Evolutionary conservation across 1,284 basidiomycete species (phyloP).

Genomic region (Rhodotorula sp.): DNA sequence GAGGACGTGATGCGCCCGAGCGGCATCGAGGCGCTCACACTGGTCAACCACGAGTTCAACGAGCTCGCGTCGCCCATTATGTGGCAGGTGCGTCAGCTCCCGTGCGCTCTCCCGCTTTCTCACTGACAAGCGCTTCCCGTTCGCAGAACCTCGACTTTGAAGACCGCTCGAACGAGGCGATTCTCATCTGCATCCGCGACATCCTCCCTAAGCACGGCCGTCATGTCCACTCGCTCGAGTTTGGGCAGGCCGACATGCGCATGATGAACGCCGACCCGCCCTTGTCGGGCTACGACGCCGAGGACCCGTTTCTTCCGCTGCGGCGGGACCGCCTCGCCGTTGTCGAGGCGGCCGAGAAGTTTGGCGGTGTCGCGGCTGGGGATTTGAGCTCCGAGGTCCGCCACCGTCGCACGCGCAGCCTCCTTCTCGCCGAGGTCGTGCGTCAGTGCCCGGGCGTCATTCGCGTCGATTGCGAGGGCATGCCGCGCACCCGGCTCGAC

Average conservation of each 20-base stretch:
- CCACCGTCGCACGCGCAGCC: slow-evolving; percentile 1
- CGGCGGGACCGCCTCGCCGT: background rate
- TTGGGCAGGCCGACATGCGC: slow-evolving; percentile 15
- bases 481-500: slow-evolving; percentile 6
- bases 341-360: slow-evolving; percentile 3
- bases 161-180: slow-evolving; percentile 7
- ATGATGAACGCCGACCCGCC: slow-evolving; percentile 4
- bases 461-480: slow-evolving; percentile 19
- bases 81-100: slow-evolving; percentile 25
- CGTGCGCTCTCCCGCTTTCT: too few relatives aligned
- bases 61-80: slow-evolving; percentile 15
- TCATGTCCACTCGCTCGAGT: slow-evolving; percentile 22
- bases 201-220: slow-evolving; percentile 22
- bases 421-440: slow-evolving; percentile 22
- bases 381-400: background rate
- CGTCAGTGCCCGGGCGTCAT: slow-evolving; percentile 10
- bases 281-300: background rate
- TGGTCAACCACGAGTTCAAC: slow-evolving; percentile 32
- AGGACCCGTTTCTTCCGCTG: background rate
- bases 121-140: background rate
- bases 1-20: background rate
- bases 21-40: slow-evolving; percentile 16
- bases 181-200: slow-evolving; percentile 11
- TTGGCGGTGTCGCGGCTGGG: background rate
- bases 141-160: slow-evolving; percentile 29